Evolutionary conservation across 352 stramenopile genomes (phyloP).

Genomic region (Blastocystis sp.): DNA sequence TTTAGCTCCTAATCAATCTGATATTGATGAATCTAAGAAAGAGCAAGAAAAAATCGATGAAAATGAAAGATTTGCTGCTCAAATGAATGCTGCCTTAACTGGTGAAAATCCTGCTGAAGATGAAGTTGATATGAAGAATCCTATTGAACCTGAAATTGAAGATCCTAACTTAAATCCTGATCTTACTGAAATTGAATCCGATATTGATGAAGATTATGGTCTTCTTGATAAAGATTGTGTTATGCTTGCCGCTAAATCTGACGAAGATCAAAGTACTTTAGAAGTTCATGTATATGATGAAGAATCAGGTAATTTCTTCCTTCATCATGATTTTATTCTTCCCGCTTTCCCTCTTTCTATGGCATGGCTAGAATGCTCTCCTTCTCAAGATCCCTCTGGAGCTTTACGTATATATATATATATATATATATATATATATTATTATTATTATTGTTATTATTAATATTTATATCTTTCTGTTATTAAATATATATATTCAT

Average conservation of each 20-base stretch:
- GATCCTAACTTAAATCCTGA: slow-evolving; percentile 22
- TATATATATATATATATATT: not conserved
- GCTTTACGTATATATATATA: not conserved
- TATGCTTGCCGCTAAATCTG: slow-evolving; percentile 61
- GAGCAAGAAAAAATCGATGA: slow-evolving; percentile 1
- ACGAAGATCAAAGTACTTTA: slow-evolving; percentile 65
- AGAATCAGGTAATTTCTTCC: slow-evolving; percentile 80
- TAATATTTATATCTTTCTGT: not conserved
- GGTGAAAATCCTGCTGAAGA: not conserved
- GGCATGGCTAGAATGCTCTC: slow-evolving; percentile 74
- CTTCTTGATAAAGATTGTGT: slow-evolving; percentile 60
- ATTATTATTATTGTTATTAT: not conserved
- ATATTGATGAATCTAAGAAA: slow-evolving; percentile 34
- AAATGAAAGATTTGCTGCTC: no score
- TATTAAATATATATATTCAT: not conserved
- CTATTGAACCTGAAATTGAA: slow-evolving; percentile 5
- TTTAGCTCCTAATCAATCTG: slow-evolving; percentile 13
- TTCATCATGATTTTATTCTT: slow-evolving; percentile 98
- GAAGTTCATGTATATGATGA: slow-evolving; percentile 96
- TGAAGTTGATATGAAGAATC: slow-evolving; percentile 2
- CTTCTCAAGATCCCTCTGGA: slow-evolving; percentile 12
- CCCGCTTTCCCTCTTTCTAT: slow-evolving; percentile 89
- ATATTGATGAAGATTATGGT: slow-evolving; percentile 54
- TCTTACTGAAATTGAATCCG: slow-evolving; percentile 11
- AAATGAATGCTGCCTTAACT: no score